Evolutionary conservation across 2,329 filamentous ascomycete species (phyloP).

Genomic region (Pezicula neosporulosa): DNA sequence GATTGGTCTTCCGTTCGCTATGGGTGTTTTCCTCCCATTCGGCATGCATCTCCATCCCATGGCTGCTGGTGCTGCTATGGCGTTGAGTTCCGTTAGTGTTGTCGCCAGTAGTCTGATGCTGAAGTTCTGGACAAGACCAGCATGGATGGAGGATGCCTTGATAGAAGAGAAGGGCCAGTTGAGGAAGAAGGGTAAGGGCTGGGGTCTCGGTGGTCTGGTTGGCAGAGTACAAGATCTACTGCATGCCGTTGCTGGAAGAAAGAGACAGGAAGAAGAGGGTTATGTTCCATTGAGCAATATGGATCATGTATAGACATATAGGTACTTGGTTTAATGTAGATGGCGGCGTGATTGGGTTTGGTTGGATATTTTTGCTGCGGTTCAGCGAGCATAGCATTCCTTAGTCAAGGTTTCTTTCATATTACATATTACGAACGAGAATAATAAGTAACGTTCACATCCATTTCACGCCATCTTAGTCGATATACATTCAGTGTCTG

Average conservation of each 20-base stretch:
- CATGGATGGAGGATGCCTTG: constrained; percentile 78
- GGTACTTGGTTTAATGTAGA: too few relatives aligned
- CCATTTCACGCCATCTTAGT: too few relatives aligned
- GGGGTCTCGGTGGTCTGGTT: constrained; percentile 35
- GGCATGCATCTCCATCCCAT: constrained; percentile 88
- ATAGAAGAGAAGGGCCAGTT: constrained; percentile 53
- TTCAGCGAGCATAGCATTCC: too few relatives aligned
- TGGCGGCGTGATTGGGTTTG: too few relatives aligned
- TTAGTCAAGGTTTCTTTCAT: too few relatives aligned
- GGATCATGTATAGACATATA: constrained; percentile 14
- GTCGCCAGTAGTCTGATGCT: constrained; percentile 80
- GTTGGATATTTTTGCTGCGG: too few relatives aligned
- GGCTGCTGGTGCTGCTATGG: constrained; percentile 94
- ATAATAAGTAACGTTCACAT: too few relatives aligned
- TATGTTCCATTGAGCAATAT: constrained; percentile 52
- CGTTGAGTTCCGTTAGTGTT: constrained; percentile 83
- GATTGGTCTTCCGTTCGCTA: constrained; percentile 88
- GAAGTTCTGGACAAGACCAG: constrained; percentile 80
- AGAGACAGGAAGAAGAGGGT: constrained; percentile 45
- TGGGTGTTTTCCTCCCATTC: constrained; percentile 91
- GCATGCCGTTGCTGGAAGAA: constrained; percentile 31
- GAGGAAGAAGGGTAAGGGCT: constrained; percentile 23
- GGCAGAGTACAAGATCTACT: constrained; percentile 40
- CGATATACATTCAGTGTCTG: too few relatives aligned
- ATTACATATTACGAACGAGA: too few relatives aligned